These are phyloP conservation scores for Cutaneotrichosporon sp. DNA, from an alignment of 1,284 basidiomycete genomes.

Conservation along the genomic window DNA sequence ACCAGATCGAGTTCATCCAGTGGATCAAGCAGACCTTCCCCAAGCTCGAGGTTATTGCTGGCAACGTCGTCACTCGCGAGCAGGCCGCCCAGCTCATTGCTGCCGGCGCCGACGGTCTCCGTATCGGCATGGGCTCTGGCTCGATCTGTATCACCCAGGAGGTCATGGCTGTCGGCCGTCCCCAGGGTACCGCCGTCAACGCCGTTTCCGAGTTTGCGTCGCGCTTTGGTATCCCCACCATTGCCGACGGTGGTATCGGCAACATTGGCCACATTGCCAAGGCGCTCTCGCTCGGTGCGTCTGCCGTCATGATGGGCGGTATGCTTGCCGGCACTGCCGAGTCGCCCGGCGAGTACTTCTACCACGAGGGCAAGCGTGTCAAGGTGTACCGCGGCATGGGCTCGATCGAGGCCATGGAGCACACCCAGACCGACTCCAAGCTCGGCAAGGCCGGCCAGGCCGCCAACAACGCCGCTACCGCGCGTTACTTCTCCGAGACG, in stretches of 20 bases:
- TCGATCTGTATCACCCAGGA: conserved; percentile 99
- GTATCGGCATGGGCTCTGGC: conserved; percentile 95
- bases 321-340: conserved; percentile 93
- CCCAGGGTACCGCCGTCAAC: conserved; percentile 94
- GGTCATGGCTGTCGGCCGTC: conserved; percentile 98
- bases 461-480: conserved; percentile 88
- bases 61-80: conserved; percentile 96
- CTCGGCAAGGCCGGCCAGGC: conserved; percentile 53
- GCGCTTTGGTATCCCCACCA: conserved; percentile 87
- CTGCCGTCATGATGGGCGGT: conserved; percentile 98
- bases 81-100: conserved; percentile 91
- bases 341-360: conserved; percentile 98
- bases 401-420: conserved; percentile 91
- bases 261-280: conserved; percentile 99
- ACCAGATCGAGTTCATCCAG: conserved; percentile 88
- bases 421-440: conserved; percentile 56
- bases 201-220: conserved; percentile 89
- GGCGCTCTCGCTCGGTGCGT: conserved; percentile 86
- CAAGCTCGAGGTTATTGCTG: conserved; percentile 85
- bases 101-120: conserved; percentile 89
- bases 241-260: conserved; percentile 94
- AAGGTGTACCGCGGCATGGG: conserved; percentile 99
- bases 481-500: conserved; percentile 93
- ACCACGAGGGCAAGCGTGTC: conserved; percentile 96
- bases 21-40: conserved; percentile 89